Percentiles rank a stretch among this genome's conserved stretches.
Conservation (phyloP, 805 yeast genomes). For the Spathaspora passalidarum region DNA sequence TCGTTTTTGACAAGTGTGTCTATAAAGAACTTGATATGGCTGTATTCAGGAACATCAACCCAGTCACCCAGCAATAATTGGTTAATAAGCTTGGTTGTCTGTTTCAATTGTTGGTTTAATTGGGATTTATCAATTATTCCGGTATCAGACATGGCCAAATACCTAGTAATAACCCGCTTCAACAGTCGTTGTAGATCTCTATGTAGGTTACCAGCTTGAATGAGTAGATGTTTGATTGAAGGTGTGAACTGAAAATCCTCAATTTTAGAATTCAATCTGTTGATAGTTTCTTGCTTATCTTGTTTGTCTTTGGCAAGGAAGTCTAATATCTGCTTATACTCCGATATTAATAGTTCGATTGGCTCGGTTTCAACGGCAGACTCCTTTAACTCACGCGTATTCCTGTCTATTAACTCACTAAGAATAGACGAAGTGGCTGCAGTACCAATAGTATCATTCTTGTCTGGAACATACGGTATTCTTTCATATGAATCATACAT, state of each 20-base stretch:
- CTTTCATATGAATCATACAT: slow-evolving; percentile 15
- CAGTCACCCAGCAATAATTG: slow-evolving; percentile 11
- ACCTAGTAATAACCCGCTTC: slow-evolving; percentile 12
- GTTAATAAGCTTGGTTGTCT: slow-evolving; percentile 7
- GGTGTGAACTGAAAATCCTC: slow-evolving; percentile 3
- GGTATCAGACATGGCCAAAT: slow-evolving; percentile 7
- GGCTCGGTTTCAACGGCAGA: not conserved
- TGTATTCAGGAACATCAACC: slow-evolving; percentile 10
- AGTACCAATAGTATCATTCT: slow-evolving; percentile 25
- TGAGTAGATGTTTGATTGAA: not conserved
- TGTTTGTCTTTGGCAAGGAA: slow-evolving; percentile 2
- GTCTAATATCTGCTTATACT: slow-evolving; percentile 5
- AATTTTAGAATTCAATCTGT: slow-evolving; percentile 3
- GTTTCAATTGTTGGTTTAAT: slow-evolving; percentile 9
- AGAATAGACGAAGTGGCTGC: slow-evolving; percentile 20
- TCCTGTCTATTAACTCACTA: slow-evolving; percentile 1
- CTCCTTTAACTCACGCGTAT: not conserved
- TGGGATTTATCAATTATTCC: slow-evolving; percentile 6
- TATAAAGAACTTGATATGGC: slow-evolving; percentile 2
- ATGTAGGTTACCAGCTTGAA: slow-evolving; percentile 1
- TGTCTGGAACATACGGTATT: slow-evolving; percentile 24
- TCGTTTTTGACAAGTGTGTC: slow-evolving; percentile 5
- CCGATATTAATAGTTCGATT: not conserved
- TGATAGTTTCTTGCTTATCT: slow-evolving; percentile 3
- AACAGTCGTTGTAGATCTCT: slow-evolving; percentile 7